Conservation (phyloP, 352 stramenopile species). For the Phytophthora crassamura region DNA sequence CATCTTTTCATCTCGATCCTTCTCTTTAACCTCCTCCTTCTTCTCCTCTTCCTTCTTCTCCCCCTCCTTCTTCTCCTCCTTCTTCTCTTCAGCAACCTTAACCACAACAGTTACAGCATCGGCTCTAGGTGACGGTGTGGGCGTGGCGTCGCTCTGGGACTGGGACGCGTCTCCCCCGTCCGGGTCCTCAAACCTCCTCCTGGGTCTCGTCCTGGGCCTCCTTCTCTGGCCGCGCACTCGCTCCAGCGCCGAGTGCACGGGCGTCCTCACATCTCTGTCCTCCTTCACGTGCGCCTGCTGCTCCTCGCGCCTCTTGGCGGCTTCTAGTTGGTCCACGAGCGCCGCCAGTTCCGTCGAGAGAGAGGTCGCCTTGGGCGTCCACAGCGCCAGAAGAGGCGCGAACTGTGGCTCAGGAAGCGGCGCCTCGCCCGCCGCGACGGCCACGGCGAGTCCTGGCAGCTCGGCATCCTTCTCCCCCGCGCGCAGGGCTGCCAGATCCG, state of each 20-base stretch:
- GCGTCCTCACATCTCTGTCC: constrained; percentile 14
- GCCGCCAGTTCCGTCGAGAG: constrained; percentile 46
- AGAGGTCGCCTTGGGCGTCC: constrained; percentile 37
- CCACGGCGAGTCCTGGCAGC: constrained; percentile 44
- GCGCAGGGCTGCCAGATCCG: constrained; percentile 55
- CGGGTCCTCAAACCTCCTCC: constrained; percentile 43
- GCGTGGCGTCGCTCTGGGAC: constrained; percentile 34
- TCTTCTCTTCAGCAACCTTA: neutral
- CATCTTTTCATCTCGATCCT: constrained; percentile 1
- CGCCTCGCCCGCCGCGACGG: constrained; percentile 32
- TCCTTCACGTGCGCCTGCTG: constrained; percentile 16
- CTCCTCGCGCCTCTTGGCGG: constrained; percentile 36
- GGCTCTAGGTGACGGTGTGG: constrained; percentile 27
- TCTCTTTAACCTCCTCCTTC: constrained; percentile 2
- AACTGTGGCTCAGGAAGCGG: constrained; percentile 59
- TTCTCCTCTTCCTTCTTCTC: constrained; percentile 17
- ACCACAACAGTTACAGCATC: neutral
- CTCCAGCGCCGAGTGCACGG: constrained; percentile 30
- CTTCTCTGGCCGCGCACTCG: constrained; percentile 25
- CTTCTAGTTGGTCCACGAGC: constrained; percentile 52
- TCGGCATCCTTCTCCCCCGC: constrained; percentile 43
- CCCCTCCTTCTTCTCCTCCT: constrained; percentile 10
- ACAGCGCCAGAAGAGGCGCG: constrained; percentile 52
- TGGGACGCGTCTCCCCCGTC: constrained; percentile 29
- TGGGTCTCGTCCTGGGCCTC: constrained; percentile 33